Base-by-base conservation (phyloP, 352 stramenopile species). In the Globisporangium nagaii region DNA sequence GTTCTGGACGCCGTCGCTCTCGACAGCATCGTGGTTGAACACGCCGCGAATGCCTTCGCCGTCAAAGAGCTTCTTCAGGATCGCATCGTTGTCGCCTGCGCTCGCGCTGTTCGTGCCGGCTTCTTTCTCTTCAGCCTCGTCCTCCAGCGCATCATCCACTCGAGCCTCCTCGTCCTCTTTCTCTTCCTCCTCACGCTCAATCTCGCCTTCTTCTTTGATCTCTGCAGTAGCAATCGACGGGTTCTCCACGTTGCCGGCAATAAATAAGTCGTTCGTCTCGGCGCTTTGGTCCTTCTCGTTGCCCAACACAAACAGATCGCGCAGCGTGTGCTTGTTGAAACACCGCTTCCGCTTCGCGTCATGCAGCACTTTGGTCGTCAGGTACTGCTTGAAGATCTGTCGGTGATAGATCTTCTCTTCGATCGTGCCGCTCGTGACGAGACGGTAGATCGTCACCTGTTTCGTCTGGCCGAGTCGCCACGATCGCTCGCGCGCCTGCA, bases 401-500 rank as follows among this genome's bases (percentile, higher is more conserved):
- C 97, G 73, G 58, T 99, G 96, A 72, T 99, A 99, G 43, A 99
- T 99, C 60, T 99, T 99, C 64, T 99, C 98, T 73, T 99, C 98
- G 54, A 99, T 98, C 22, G 97, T 99, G 4, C 97, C 97, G 32
- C 85, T 91, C 34, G 90, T 98, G 52, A 99, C 97, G 1, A 99
- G 68, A 1, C 86, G 63, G 44, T 93, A 95, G 17, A 95, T 86
- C 7, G 84, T 94, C n/a, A 95, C 86, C 31, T 74, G 75, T 58
- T 91, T 92, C 17, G 75, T 86, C 58, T 95, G 86, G 0, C 86
- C 86, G 36, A 99, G 93, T 11, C 97, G 76, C 93, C 94, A 99
- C 31, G 95, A 92, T n/a, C 97, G 86, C 61, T 99, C 97, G 17
- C 95, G 74, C n/a, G 97, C 96, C 75, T 98, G 93, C 13, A 96